Evolutionary conservation across 768 basidiomycete species (phyloP), one percentile per base, ranked within the genome.

Genomic region (Amanita exitialis): DNA sequence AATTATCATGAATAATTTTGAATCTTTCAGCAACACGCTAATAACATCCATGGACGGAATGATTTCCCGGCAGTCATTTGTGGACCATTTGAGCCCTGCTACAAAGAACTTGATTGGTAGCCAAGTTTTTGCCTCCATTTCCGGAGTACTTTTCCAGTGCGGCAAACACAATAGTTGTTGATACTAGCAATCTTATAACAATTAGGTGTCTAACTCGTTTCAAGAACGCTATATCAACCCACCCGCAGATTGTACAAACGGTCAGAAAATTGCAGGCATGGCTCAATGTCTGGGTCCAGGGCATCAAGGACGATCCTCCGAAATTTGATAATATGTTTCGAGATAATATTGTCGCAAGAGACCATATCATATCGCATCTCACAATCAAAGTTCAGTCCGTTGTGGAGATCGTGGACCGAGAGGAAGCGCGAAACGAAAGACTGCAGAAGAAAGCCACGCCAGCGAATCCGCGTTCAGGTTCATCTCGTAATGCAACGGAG

Each of bases 161-260:
- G 74, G 32, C 12, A 32, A 32, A 62, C 2, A 0, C 7, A 46
- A 28, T 28, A 15, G 8, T 58, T 15, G 46, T 59, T 1, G 45
- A 53, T 7, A 50, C 60, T 58, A 64, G 47, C n/a, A 59, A 23
- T 44, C 15, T 47, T 21, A 57, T 21, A 28, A 3, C 10, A 21
- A 1, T 28, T 46, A 83, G 82, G 54, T 78, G 69, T 46, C 57
- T 83, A 6, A 69, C 69, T 4, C 79, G 80, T 2, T 83, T 82
- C 65, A 80, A 82, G 61, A 74, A 77, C 39, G 73, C 74, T 0
- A 62, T 76, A 8, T 63, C 67, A 2, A 70, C 63, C 21, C 69
- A 78, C 52, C 78, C 78, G 0, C 60, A 65, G 21, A 61, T 85
- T 1, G 57, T 57, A 0, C 52, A 59, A 1, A 58, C 79, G 16